phyloP scores from a whole-genome alignment of 805 yeast genomes.

The Hanseniaspora nectarophila region DNA sequence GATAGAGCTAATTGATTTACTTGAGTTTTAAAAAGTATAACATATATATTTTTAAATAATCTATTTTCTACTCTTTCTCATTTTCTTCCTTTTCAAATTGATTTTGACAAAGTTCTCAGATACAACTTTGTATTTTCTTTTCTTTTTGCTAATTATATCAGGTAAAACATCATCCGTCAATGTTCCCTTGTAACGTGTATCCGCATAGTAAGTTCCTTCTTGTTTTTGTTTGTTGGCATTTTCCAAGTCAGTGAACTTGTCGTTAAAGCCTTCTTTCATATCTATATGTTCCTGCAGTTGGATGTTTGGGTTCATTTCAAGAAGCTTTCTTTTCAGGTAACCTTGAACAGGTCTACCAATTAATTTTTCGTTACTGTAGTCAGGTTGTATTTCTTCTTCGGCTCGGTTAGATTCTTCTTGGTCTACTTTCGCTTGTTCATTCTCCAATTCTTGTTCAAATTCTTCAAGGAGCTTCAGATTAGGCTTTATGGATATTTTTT shows the following conservation, averaged over 20 bases:
- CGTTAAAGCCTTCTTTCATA: conserved; percentile 2
- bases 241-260: not conserved
- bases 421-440: conserved; percentile 18
- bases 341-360: conserved; percentile 13
- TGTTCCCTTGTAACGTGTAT: conserved; percentile 9
- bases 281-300: not conserved
- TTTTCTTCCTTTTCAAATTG: conserved; percentile 37
- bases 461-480: conserved; percentile 16
- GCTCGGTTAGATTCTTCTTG: conserved; percentile 15
- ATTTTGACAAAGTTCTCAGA: conserved; percentile 42
- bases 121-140: conserved; percentile 27
- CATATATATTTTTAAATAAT: no score
- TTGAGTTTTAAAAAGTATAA: no score
- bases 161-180: conserved; percentile 14
- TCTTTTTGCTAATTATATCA: conserved; percentile 13
- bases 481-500: conserved; percentile 16
- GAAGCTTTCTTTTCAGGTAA: conserved; percentile 13
- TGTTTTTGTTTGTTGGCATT: conserved; percentile 11
- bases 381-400: conserved; percentile 17
- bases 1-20: not conserved
- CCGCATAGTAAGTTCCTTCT: conserved; percentile 23
- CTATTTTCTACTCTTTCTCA: not conserved
- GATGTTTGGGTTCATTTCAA: conserved; percentile 2
- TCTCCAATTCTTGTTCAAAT: conserved; percentile 19
- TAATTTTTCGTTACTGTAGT: conserved; percentile 1